Evolutionary conservation across 2,329 filamentous ascomycete species (phyloP).

Genomic region (Alternaria conjuncta): DNA sequence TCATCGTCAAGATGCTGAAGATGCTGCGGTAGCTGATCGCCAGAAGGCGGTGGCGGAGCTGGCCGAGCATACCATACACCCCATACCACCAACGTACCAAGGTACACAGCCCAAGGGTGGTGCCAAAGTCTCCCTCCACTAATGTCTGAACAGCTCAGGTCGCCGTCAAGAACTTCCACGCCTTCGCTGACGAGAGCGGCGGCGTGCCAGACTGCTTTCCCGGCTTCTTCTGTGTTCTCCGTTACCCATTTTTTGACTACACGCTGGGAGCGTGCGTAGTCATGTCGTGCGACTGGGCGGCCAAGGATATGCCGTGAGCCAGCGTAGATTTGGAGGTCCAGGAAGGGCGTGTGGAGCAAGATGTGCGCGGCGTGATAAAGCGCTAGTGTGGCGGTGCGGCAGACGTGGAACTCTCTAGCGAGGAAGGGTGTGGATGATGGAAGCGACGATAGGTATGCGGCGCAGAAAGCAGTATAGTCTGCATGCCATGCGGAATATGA

Average conservation of each 20-base stretch:
- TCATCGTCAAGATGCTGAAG: slow-evolving; percentile 40
- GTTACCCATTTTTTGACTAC: slow-evolving; percentile 60
- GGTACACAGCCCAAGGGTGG: slow-evolving; percentile 67
- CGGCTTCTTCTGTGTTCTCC: slow-evolving; percentile 43
- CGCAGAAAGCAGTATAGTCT: slow-evolving; percentile 63
- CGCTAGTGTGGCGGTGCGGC: slow-evolving; percentile 59
- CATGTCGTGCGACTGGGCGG: slow-evolving; percentile 57
- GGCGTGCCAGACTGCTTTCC: slow-evolving; percentile 61
- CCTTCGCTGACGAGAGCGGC: slow-evolving; percentile 60
- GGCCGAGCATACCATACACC: slow-evolving; percentile 59
- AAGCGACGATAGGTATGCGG: slow-evolving; percentile 36
- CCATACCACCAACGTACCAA: slow-evolving; percentile 66
- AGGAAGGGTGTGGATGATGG: slow-evolving; percentile 40
- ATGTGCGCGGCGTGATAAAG: slow-evolving; percentile 66
- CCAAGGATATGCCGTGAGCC: slow-evolving; percentile 66
- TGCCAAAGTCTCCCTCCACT: slow-evolving; percentile 63
- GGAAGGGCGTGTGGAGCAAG: slow-evolving; percentile 63
- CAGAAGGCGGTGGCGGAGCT: not conserved
- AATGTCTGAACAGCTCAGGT: slow-evolving; percentile 46
- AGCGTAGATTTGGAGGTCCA: slow-evolving; percentile 68
- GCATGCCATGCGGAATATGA: slow-evolving; percentile 65
- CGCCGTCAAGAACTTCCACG: slow-evolving; percentile 53
- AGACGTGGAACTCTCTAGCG: slow-evolving; percentile 54
- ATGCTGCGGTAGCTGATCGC: slow-evolving; percentile 2
- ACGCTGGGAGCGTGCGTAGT: slow-evolving; percentile 59